A percentile compares a stretch with the other conserved stretches of the same genome.
Conservation (phyloP, 1,139 yeast species). For the Sugiyamaella pinicola region DNA sequence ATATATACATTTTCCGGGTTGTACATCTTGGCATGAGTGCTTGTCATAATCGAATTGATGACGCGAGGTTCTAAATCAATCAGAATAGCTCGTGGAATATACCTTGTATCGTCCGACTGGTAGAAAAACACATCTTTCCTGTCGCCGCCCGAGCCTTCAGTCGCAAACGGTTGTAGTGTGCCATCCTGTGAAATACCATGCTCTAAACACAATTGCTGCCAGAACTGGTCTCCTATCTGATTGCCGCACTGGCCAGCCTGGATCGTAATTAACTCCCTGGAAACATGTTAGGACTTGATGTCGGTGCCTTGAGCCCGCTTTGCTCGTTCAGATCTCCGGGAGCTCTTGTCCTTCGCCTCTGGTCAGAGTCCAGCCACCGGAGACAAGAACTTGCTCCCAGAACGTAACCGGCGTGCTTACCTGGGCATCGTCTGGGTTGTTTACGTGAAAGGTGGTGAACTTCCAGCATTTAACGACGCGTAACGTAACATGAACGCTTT, state of each 20-base stretch:
- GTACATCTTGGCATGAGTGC: constrained; percentile 63
- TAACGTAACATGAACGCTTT: no score
- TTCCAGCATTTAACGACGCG: neutral
- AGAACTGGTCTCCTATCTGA: constrained; percentile 90
- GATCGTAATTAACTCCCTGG: constrained; percentile 59
- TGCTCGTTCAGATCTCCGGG: no score
- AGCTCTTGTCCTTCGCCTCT: no score
- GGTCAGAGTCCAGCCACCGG: no score
- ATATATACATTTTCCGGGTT: constrained; percentile 83
- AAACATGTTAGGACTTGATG: neutral
- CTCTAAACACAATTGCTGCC: constrained; percentile 87
- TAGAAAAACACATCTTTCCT: constrained; percentile 85
- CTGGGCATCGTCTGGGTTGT: constrained; percentile 10
- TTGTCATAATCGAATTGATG: constrained; percentile 60
- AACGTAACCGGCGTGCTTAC: neutral
- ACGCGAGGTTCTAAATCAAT: constrained; percentile 93
- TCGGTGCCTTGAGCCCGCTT: no score
- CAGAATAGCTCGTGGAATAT: constrained; percentile 84
- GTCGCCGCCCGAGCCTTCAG: constrained; percentile 52
- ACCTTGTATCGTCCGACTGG: constrained; percentile 70
- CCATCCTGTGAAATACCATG: constrained; percentile 88
- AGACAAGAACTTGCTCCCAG: no score
- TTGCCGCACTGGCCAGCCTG: constrained; percentile 94
- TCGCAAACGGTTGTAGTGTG: constrained; percentile 43
- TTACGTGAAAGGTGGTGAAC: neutral